Evolutionary conservation across 352 stramenopile genomes (phyloP).

Genomic region (Phytophthora meadii): DNA sequence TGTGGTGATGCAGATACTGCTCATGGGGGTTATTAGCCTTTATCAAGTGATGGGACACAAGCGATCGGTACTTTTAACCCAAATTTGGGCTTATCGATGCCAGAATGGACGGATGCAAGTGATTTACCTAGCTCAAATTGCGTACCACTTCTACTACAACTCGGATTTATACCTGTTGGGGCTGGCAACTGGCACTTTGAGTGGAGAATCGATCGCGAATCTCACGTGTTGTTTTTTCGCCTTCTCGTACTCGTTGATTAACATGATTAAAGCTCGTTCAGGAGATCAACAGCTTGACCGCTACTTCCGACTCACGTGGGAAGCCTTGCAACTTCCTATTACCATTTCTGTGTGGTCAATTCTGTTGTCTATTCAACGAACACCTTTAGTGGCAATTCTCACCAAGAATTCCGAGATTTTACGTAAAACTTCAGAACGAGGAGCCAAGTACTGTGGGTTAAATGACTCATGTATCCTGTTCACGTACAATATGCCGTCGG

Average conservation of each 20-base stretch:
- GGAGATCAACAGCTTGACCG: constrained; percentile 22
- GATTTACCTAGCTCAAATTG: constrained; percentile 26
- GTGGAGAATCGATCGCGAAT: constrained; percentile 21
- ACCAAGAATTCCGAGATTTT: constrained; percentile 19
- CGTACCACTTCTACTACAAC: constrained; percentile 26
- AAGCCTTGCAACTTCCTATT: constrained; percentile 12
- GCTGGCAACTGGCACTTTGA: constrained; percentile 27
- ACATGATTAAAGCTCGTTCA: constrained; percentile 20
- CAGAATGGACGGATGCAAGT: constrained; percentile 30
- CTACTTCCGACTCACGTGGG: constrained; percentile 23
- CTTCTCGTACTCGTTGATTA: constrained; percentile 24
- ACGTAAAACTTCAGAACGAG: constrained; percentile 18
- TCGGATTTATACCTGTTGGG: constrained; percentile 31
- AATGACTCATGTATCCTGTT: constrained; percentile 35
- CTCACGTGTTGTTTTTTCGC: constrained; percentile 33
- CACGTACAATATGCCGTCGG: constrained; percentile 10
- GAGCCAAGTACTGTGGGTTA: constrained; percentile 21
- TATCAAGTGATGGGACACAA: not conserved
- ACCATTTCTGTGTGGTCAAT: constrained; percentile 2
- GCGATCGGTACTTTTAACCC: constrained; percentile 18
- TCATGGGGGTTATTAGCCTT: too few species aligned
- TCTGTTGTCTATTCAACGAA: constrained; percentile 8
- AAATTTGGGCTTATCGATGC: constrained; percentile 36
- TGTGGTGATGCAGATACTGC: too few species aligned
- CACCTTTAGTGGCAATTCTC: constrained; percentile 12